Percentiles rank a stretch among this genome's conserved stretches.
Conservation (phyloP, 768 basidiomycete genomes). For the Rhodosporidiobolus sp. region DNA sequence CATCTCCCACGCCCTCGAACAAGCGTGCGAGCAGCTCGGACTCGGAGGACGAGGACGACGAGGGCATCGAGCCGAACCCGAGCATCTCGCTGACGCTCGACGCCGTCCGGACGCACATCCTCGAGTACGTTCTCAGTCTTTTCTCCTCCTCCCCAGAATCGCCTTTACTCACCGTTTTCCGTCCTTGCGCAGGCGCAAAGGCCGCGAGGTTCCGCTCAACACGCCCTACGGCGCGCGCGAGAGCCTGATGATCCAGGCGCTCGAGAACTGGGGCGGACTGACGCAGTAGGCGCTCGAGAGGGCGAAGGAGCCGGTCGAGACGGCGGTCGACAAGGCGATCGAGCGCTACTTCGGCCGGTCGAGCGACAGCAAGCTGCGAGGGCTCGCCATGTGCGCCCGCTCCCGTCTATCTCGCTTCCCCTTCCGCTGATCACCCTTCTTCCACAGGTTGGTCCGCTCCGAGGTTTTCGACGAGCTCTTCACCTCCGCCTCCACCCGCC, state of each 20-base stretch:
- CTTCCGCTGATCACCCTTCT: not conserved
- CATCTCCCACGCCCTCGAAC: too few species aligned
- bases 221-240: slow-evolving; percentile 51
- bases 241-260: slow-evolving; percentile 49
- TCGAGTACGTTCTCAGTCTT: slow-evolving; percentile 43
- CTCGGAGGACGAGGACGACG: not conserved
- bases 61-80: not conserved
- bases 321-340: slow-evolving; percentile 47
- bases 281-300: slow-evolving; percentile 49
- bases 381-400: slow-evolving; percentile 46
- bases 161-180: not conserved
- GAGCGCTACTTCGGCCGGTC: slow-evolving; percentile 53
- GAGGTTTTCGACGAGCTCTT: slow-evolving; percentile 26
- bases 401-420: not conserved
- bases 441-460: slow-evolving; percentile 9
- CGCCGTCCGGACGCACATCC: slow-evolving; percentile 49
- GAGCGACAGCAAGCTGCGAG: slow-evolving; percentile 28
- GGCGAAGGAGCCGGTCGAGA: slow-evolving; percentile 35
- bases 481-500: not conserved
- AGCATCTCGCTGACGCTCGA: slow-evolving; percentile 38
- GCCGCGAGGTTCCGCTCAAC: slow-evolving; percentile 52
- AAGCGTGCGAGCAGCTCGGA: not conserved
- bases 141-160: not conserved
- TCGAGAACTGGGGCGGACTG: slow-evolving; percentile 51
- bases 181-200: slow-evolving; percentile 48